These are phyloP conservation scores for Nemania bipapillata DNA, from an alignment of 2,329 filamentous ascomycete species.

Conservation along the genomic window DNA sequence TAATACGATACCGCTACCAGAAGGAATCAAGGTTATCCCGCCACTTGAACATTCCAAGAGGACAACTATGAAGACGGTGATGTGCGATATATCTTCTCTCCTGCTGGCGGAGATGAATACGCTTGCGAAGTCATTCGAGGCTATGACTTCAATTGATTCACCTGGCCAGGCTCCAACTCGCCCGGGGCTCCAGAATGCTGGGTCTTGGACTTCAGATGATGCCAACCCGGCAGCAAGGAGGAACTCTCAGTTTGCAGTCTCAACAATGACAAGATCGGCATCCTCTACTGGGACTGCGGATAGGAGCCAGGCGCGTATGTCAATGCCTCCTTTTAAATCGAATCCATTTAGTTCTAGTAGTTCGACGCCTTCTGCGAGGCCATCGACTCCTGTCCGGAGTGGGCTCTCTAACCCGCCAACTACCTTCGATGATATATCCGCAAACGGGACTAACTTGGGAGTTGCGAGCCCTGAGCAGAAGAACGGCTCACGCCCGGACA, in stretches of 20 bases:
- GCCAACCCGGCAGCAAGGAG: slow-evolving; percentile 58
- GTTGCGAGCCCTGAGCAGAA: slow-evolving; percentile 58
- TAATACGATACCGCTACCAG: slow-evolving; percentile 66
- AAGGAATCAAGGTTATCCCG: slow-evolving; percentile 78
- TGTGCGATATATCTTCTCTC: slow-evolving; percentile 80
- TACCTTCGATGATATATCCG: slow-evolving; percentile 60
- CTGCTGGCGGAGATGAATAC: slow-evolving; percentile 80
- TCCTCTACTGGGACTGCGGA: slow-evolving; percentile 67
- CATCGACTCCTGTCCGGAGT: slow-evolving; percentile 64
- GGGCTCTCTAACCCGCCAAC: slow-evolving; percentile 61
- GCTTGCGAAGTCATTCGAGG: slow-evolving; percentile 77
- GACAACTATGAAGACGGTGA: slow-evolving; percentile 82
- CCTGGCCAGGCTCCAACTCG: slow-evolving; percentile 66
- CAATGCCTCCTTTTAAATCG: slow-evolving; percentile 73
- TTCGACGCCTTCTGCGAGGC: slow-evolving; percentile 59
- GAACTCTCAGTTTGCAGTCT: slow-evolving; percentile 66
- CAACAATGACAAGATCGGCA: slow-evolving; percentile 61
- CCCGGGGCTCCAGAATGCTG: slow-evolving; percentile 55
- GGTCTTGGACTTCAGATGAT: slow-evolving; percentile 57
- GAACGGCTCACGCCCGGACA: slow-evolving; percentile 52
- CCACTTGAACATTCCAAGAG: slow-evolving; percentile 73
- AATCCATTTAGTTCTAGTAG: slow-evolving; percentile 58
- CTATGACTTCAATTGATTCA: slow-evolving; percentile 79
- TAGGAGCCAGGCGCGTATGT: slow-evolving; percentile 76
- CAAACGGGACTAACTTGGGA: slow-evolving; percentile 50